phyloP scores from a whole-genome alignment of 805 yeast species.

The Suhomyces prunicola region DNA sequence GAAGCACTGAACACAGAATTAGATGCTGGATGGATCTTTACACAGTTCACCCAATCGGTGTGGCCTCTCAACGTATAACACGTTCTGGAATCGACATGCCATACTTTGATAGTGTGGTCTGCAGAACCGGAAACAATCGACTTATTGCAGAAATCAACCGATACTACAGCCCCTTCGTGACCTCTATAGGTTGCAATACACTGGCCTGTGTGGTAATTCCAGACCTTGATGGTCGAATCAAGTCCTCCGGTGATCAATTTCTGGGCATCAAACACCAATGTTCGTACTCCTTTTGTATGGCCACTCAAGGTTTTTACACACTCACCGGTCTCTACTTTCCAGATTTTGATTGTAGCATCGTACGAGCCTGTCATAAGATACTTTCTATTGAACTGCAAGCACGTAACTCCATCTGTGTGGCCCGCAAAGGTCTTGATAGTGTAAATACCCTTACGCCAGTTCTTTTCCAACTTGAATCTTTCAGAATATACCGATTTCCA shows the following conservation, averaged over 20 bases:
- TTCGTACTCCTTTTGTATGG: constrained; percentile 84
- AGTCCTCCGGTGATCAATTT: constrained; percentile 90
- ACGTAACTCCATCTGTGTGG: constrained; percentile 85
- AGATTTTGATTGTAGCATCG: constrained; percentile 86
- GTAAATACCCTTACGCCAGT: constrained; percentile 88
- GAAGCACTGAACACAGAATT: constrained; percentile 80
- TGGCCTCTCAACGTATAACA: constrained; percentile 94
- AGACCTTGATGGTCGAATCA: constrained; percentile 87
- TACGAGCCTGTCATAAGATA: constrained; percentile 87
- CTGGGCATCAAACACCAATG: constrained; percentile 81
- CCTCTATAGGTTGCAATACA: constrained; percentile 93
- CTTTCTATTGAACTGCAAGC: constrained; percentile 76
- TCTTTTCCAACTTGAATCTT: constrained; percentile 84
- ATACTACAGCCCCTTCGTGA: constrained; percentile 79
- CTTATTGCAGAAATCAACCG: constrained; percentile 77
- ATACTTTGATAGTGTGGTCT: constrained; percentile 86
- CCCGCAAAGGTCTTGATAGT: constrained; percentile 64
- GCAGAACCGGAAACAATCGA: constrained; percentile 92
- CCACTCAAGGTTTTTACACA: constrained; percentile 76
- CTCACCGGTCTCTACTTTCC: constrained; percentile 84
- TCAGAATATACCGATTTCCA: constrained; percentile 96
- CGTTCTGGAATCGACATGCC: constrained; percentile 93
- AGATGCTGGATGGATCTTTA: constrained; percentile 77
- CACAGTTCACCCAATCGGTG: constrained; percentile 87
- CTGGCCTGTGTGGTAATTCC: constrained; percentile 94